Conservation (phyloP, 2,329 filamentous ascomycete species). For the Paradendryphiella salina region DNA sequence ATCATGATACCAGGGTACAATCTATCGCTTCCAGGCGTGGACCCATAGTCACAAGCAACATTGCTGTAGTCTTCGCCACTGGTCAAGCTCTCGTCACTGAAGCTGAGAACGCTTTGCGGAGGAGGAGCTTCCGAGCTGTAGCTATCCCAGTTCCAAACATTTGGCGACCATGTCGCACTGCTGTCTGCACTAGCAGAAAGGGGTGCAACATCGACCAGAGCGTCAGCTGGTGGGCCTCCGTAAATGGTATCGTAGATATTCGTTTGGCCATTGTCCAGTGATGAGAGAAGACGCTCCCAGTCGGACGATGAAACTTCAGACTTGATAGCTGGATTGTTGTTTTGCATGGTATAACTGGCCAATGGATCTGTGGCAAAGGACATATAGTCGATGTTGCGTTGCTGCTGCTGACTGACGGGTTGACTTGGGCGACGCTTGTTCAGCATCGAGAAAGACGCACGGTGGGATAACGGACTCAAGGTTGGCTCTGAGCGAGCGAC, state of each 20-base stretch:
- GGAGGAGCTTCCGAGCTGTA: conserved; percentile 33
- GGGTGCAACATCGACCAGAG: conserved; percentile 41
- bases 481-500: conserved; percentile 54
- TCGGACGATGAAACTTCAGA: conserved; percentile 64
- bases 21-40: conserved; percentile 37
- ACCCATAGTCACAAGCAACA: conserved; percentile 33
- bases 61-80: conserved; percentile 54
- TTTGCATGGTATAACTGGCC: conserved; percentile 32
- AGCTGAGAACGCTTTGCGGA: conserved; percentile 61
- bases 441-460: conserved; percentile 38
- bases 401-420: conserved; percentile 26
- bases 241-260: conserved; percentile 88
- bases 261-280: conserved; percentile 75
- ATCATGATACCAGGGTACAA: conserved; percentile 45
- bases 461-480: conserved; percentile 48
- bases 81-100: conserved; percentile 63
- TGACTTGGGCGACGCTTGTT: conserved; percentile 44
- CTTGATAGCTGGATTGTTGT: conserved; percentile 47
- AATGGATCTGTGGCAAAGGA: conserved; percentile 50
- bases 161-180: conserved; percentile 43
- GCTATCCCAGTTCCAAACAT: conserved; percentile 42
- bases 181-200: conserved; percentile 37
- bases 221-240: conserved; percentile 61
- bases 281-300: conserved; percentile 81
- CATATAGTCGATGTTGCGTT: conserved; percentile 54